Evolutionary conservation across 495 filamentous ascomycete species (phyloP), one percentile per base, ranked within the genome.

Genomic region (Lepidopterella palustris): DNA sequence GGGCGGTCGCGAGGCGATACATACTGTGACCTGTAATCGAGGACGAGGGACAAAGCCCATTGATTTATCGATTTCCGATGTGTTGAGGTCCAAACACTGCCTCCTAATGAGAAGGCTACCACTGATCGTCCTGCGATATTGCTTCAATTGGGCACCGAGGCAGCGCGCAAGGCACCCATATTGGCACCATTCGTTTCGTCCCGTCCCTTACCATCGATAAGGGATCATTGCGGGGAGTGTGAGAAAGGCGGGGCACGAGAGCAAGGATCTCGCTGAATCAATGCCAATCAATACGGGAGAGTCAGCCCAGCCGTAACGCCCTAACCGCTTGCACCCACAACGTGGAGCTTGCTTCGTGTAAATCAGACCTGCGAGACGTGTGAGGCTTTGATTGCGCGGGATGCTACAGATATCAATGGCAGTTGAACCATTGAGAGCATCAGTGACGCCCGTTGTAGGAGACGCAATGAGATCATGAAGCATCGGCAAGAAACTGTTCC

Each of bases 381-480:
- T 23, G 58, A 51, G 47, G 45, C 23, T 48, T 13, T 65, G 62
- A 60, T 65, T 65, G 58, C 51, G 32, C 53, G 26, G 54, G 8
- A 27, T 11, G 26, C 11, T 45, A 2, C 35, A 45, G 23, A 4
- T 4, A 57, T n/a, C 35, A 13, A 15, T 27, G 24, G 32, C 0
- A 10, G 5, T 45, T 29, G 20, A 18, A 35, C 31, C 39, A 28
- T 27, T 20, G 5, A 58, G 50, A 10, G 31, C 27, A 62, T 57
- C 31, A 39, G 53, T 62, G 32, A 21, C 25, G 53, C 45, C 20
- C 20, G 50, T 11, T 39, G 52, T 18, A 3, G 35, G 35, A 42
- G 1, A 5, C 4, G 47, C 13, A 18, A 21, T 23, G 47, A 50
- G 47, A 28, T 50, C 47, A 50, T 50, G 13, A 3, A 13, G 35